Evolutionary conservation across 148 eudicot species (phyloP).

Genomic region (Dysphania ambrosioides): DNA sequence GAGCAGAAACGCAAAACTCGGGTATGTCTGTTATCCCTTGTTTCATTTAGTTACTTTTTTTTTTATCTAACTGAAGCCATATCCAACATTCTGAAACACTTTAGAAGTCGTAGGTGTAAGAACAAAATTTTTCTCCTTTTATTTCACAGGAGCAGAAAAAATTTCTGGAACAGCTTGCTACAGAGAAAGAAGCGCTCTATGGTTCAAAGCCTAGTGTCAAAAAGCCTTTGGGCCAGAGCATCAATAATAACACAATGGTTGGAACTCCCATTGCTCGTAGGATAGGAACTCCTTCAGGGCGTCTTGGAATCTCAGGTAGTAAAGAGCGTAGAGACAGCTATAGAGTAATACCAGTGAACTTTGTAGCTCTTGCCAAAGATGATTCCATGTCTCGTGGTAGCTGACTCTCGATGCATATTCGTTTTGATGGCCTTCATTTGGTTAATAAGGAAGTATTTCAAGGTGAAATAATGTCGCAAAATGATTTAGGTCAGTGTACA

Average conservation of each 20-base stretch:
- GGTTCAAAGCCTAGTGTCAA: slow-evolving; percentile 57
- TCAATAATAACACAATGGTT: slow-evolving; percentile 38
- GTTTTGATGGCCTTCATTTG: not conserved
- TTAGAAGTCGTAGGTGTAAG: not conserved
- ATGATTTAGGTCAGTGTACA: not conserved
- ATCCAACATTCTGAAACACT: too few relatives aligned
- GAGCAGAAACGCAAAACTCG: slow-evolving; percentile 78
- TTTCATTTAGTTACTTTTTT: not conserved
- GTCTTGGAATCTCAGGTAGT: slow-evolving; percentile 44
- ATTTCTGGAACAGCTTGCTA: slow-evolving; percentile 61
- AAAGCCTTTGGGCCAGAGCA: slow-evolving; percentile 61
- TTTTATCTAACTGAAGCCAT: too few relatives aligned
- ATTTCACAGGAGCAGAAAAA: slow-evolving; percentile 67
- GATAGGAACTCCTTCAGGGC: slow-evolving; percentile 48
- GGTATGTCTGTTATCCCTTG: slow-evolving; percentile 38
- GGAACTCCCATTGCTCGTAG: slow-evolving; percentile 57
- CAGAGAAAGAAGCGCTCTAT: slow-evolving; percentile 67
- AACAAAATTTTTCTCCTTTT: not conserved
- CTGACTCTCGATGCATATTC: slow-evolving; percentile 4
- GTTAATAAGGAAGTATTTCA: not conserved
- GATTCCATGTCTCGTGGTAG: slow-evolving; percentile 36
- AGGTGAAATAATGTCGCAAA: not conserved
- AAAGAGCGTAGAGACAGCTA: slow-evolving; percentile 60
- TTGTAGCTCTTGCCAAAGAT: slow-evolving; percentile 69
- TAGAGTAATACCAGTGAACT: slow-evolving; percentile 57